Conservation (phyloP, 257 asterid species). For the Solanum microdontum region DNA sequence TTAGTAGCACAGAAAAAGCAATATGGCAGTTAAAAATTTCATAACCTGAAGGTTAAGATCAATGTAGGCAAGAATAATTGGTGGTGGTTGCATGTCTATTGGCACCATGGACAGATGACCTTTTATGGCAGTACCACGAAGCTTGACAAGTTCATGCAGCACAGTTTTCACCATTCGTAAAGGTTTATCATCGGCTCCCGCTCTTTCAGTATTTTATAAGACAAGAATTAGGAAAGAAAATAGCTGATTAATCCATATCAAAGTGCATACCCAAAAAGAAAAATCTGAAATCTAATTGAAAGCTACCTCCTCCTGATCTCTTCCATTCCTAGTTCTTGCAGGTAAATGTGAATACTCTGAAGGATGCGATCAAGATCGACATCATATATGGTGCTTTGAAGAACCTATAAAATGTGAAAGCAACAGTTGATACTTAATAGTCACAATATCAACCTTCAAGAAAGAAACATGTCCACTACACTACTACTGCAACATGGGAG, state of each 20-base stretch:
- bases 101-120: slow-evolving; percentile 99
- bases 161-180: slow-evolving; percentile 99
- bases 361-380: slow-evolving; percentile 95
- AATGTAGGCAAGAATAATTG: slow-evolving; percentile 95
- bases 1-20: background rate
- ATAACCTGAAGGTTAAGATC: slow-evolving; percentile 97
- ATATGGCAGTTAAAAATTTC: background rate
- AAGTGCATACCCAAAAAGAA: slow-evolving; percentile 1
- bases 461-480: background rate
- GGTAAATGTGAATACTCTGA: slow-evolving; percentile 90
- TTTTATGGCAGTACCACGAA: slow-evolving; percentile 96
- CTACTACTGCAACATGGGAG: background rate
- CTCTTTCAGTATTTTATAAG: slow-evolving; percentile 35
- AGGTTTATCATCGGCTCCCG: slow-evolving; percentile 99
- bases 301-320: slow-evolving; percentile 86
- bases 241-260: background rate
- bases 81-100: slow-evolving; percentile 92
- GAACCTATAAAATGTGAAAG: slow-evolving; percentile 46
- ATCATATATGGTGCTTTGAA: slow-evolving; percentile 85
- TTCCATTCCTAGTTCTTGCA: slow-evolving; percentile 96
- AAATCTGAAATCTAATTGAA: background rate
- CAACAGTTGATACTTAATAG: background rate
- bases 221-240: slow-evolving; percentile 1
- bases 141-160: slow-evolving; percentile 95
- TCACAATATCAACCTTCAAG: background rate